A percentile compares a stretch with the other conserved stretches of the same genome.
Evolutionary conservation across 2,329 filamentous ascomycete genomes (phyloP).

Genomic region (Cladosporium phlei): DNA sequence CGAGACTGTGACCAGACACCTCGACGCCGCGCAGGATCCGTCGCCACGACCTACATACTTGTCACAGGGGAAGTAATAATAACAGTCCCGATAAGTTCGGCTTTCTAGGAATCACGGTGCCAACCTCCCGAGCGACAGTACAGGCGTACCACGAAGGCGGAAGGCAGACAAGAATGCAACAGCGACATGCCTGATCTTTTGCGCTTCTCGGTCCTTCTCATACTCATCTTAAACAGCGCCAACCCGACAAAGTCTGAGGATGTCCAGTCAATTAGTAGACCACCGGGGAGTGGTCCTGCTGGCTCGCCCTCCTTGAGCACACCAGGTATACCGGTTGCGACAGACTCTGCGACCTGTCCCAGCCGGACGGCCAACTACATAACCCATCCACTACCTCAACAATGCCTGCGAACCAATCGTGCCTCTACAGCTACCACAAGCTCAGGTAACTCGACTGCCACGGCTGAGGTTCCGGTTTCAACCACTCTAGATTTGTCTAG

Average conservation of each 20-base stretch:
- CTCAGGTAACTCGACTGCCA: neutral
- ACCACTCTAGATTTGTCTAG: no score
- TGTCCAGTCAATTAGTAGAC: neutral
- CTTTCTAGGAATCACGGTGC: no score
- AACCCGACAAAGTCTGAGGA: constrained; percentile 15
- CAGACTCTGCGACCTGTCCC: constrained; percentile 35
- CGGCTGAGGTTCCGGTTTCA: neutral
- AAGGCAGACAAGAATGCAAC: constrained; percentile 17
- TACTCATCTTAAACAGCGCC: constrained; percentile 18
- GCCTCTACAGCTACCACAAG: constrained; percentile 3
- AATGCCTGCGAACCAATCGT: constrained; percentile 66
- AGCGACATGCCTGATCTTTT: constrained; percentile 24
- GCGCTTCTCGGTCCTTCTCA: constrained; percentile 20
- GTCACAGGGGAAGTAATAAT: no score
- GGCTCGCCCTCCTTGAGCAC: constrained; percentile 12
- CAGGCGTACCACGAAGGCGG: neutral
- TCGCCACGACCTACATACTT: no score
- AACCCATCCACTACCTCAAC: constrained; percentile 70
- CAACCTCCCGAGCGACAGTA: neutral
- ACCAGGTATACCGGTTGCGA: neutral
- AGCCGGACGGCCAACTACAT: constrained; percentile 73
- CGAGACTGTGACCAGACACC: no score
- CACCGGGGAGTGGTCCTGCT: neutral
- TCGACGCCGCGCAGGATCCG: no score
- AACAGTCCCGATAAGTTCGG: no score